Percentiles rank a stretch among this genome's conserved stretches.
phyloP scores from a whole-genome alignment of 1,284 basidiomycete genomes.

The Trichosporon sp. region DNA sequence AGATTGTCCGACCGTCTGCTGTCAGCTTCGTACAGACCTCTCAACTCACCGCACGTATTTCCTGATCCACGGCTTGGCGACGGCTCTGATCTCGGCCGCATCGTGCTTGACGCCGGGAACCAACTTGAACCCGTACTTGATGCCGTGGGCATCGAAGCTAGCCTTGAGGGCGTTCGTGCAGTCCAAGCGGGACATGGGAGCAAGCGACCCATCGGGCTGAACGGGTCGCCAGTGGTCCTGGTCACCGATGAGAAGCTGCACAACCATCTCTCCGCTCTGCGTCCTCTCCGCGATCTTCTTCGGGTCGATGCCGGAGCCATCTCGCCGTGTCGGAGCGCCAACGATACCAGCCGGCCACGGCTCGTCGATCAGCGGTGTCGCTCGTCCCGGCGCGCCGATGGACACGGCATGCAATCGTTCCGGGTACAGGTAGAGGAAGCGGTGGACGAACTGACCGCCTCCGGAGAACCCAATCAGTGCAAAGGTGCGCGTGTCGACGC shows the following conservation, averaged over 20 bases:
- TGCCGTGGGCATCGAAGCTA: constrained; percentile 28
- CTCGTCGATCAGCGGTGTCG: constrained; percentile 27
- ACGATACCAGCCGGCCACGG: constrained; percentile 31
- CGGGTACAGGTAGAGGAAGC: constrained; percentile 36
- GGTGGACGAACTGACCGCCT: constrained; percentile 36
- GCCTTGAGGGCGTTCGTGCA: constrained; percentile 27
- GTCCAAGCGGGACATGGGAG: constrained; percentile 24
- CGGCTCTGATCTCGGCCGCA: constrained; percentile 22
- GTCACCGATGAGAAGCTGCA: constrained; percentile 31
- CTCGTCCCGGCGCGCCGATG: constrained; percentile 35
- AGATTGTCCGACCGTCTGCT: background rate
- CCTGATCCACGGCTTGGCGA: constrained; percentile 29
- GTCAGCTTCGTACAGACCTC: background rate
- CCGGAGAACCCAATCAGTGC: constrained; percentile 32
- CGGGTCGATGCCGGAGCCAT: constrained; percentile 4
- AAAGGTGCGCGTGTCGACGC: constrained; percentile 30
- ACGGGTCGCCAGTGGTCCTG: constrained; percentile 28
- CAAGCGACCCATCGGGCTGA: constrained; percentile 28
- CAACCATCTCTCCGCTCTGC: background rate
- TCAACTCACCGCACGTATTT: constrained; percentile 11
- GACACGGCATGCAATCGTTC: constrained; percentile 31
- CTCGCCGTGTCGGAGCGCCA: constrained; percentile 19
- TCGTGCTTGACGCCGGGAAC: constrained; percentile 29
- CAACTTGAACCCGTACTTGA: constrained; percentile 23
- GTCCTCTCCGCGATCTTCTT: constrained; percentile 11